Percentiles rank a stretch among this genome's conserved stretches.
Conservation (phyloP, 2,329 filamentous ascomycete genomes). For the Curvularia spicifera region DNA sequence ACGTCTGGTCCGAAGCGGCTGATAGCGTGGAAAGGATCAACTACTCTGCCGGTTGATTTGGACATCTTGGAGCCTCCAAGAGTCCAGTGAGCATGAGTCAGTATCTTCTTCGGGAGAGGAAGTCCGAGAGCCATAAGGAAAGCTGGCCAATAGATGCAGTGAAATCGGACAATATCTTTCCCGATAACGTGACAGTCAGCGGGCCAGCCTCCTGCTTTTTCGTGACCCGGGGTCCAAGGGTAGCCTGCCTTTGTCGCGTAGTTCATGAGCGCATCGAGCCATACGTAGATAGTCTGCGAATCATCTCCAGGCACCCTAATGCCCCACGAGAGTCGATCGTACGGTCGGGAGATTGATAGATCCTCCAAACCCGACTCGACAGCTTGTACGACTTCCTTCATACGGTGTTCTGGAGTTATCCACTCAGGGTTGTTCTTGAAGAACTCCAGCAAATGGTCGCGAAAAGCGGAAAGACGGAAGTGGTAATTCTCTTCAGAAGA, state of each 20-base stretch:
- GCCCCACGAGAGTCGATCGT: slow-evolving; percentile 81
- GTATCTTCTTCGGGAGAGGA: slow-evolving; percentile 76
- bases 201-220: slow-evolving; percentile 76
- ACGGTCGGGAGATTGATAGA: slow-evolving; percentile 85
- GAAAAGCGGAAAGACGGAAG: slow-evolving; percentile 85
- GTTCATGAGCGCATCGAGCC: slow-evolving; percentile 95
- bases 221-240: slow-evolving; percentile 73
- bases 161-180: slow-evolving; percentile 94
- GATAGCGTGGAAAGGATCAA: slow-evolving; percentile 90
- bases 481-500: slow-evolving; percentile 93
- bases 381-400: slow-evolving; percentile 78
- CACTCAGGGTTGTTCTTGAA: slow-evolving; percentile 80
- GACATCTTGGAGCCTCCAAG: slow-evolving; percentile 94
- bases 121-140: slow-evolving; percentile 88
- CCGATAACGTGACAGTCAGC: slow-evolving; percentile 91
- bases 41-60: slow-evolving; percentile 92
- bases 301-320: slow-evolving; percentile 85
- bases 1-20: slow-evolving; percentile 86
- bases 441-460: slow-evolving; percentile 77
- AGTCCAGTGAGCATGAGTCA: slow-evolving; percentile 96
- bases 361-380: slow-evolving; percentile 82
- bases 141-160: slow-evolving; percentile 97
- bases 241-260: slow-evolving; percentile 90
- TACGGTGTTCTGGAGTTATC: slow-evolving; percentile 73
- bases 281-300: slow-evolving; percentile 94